Evolutionary conservation across 331 rosid species (phyloP).

Genomic region (Arachis monticola): DNA sequence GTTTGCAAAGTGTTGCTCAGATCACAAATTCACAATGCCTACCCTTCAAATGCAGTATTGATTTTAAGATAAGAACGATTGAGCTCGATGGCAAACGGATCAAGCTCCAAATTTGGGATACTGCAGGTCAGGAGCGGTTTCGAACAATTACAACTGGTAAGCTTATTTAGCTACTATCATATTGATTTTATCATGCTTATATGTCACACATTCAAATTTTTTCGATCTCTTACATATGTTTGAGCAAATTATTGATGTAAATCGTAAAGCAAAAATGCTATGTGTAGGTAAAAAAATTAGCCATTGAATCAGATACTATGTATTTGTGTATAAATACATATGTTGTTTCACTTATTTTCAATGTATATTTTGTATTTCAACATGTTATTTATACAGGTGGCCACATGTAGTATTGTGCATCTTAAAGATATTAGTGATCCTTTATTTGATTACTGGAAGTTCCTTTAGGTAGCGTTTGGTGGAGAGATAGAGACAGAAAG

Average conservation of each 20-base stretch:
- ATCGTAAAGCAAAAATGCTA: background rate
- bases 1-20: conserved; percentile 25
- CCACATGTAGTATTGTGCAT: no score
- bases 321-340: no score
- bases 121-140: conserved; percentile 96
- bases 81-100: conserved; percentile 95
- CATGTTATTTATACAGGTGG: no score
- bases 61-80: conserved; percentile 93
- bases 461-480: background rate
- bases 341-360: no score
- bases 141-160: conserved; percentile 95
- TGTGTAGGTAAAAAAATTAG: no score
- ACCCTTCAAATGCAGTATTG: conserved; percentile 74
- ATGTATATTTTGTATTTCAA: no score
- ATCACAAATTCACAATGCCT: conserved; percentile 22
- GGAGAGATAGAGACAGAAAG: no score
- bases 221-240: background rate
- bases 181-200: background rate
- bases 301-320: no score
- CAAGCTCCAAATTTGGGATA: conserved; percentile 98
- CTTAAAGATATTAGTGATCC: background rate
- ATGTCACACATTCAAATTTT: background rate
- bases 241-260: background rate
- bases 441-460: background rate
- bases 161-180: conserved; percentile 17